Conservation (phyloP, 2,329 filamentous ascomycete species). For the Trichoderma breve region DNA sequence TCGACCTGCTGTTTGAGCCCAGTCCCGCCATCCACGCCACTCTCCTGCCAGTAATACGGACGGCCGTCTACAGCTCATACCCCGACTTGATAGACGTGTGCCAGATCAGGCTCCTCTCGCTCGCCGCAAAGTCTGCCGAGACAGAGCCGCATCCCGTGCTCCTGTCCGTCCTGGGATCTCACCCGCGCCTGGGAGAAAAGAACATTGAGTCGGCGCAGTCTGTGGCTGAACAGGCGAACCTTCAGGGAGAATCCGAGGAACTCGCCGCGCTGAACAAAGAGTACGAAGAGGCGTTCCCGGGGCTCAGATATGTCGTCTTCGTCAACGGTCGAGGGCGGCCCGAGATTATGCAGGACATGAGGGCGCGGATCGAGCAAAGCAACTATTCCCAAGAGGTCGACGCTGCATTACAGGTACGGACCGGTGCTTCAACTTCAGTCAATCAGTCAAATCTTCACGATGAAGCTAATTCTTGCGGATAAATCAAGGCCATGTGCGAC, state of each 20-base stretch:
- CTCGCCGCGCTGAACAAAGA: conserved; percentile 66
- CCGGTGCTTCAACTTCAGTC: no score
- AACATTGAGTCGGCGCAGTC: conserved; percentile 81
- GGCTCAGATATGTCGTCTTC: conserved; percentile 85
- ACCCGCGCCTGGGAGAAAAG: conserved; percentile 79
- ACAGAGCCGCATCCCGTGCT: conserved; percentile 54
- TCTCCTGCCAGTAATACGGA: conserved; percentile 63
- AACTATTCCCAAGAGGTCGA: conserved; percentile 66
- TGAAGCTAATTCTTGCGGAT: not conserved
- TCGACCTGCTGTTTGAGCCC: conserved; percentile 84
- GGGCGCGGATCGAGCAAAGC: conserved; percentile 64
- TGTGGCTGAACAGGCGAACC: conserved; percentile 74
- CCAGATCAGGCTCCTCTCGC: conserved; percentile 58
- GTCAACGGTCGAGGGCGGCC: conserved; percentile 76
- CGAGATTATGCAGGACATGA: conserved; percentile 81
- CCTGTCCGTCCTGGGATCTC: conserved; percentile 71
- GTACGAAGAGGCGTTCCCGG: conserved; percentile 80
- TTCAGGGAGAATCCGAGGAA: conserved; percentile 62
- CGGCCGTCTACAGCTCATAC: conserved; percentile 62
- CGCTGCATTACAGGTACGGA: conserved; percentile 69
- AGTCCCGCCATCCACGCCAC: conserved; percentile 71
- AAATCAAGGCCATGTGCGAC: conserved; percentile 76
- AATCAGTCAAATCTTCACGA: not conserved
- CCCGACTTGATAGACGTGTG: conserved; percentile 65
- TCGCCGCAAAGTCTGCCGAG: conserved; percentile 50